These are phyloP conservation scores for Parmales sp. DNA, from an alignment of 108 stramenopile species.

Conservation along the genomic window DNA sequence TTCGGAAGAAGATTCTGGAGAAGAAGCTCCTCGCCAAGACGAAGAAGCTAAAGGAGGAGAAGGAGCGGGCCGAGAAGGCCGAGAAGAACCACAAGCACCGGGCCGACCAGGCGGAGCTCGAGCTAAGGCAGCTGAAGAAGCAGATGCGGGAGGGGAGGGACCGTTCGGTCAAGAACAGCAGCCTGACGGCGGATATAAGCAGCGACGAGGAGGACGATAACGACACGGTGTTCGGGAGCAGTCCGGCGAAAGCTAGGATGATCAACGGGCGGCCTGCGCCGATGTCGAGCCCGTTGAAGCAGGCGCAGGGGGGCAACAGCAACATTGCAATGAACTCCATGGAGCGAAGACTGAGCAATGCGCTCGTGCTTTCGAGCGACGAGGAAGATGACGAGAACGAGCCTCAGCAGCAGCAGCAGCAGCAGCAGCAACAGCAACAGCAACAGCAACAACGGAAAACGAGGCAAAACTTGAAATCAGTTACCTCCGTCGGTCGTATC, in stretches of 20 bases:
- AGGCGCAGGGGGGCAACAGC: not conserved
- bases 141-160: not conserved
- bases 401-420: not conserved
- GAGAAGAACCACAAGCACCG: not conserved
- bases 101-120: not conserved
- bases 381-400: not conserved
- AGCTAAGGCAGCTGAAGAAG: not conserved
- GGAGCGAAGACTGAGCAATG: no score
- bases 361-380: no score
- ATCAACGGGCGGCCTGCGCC: not conserved
- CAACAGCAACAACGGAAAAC: not conserved
- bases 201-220: not conserved
- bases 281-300: not conserved
- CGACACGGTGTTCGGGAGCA: not conserved
- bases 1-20: not conserved
- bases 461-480: not conserved
- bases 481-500: not conserved
- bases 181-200: not conserved
- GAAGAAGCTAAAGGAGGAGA: not conserved
- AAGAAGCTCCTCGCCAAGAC: not conserved
- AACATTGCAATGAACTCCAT: not conserved
- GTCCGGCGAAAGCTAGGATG: not conserved
- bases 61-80: not conserved
- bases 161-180: not conserved
- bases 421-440: not conserved